Percentiles rank a stretch among this genome's conserved stretches.
phyloP scores from a whole-genome alignment of 257 asterid species.

The Jasminum sambac region DNA sequence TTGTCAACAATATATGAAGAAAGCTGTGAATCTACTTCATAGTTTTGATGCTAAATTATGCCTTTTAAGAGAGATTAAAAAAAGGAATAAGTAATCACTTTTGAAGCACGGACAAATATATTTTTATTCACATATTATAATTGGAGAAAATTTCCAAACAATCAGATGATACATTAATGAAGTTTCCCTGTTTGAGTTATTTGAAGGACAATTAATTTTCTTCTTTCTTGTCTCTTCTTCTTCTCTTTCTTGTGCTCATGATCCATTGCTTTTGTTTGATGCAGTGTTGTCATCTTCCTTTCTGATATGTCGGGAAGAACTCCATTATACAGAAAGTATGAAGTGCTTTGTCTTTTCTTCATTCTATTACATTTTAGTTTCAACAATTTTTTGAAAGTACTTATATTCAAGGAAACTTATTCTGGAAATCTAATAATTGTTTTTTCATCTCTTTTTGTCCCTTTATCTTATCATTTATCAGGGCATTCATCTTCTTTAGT shows the following conservation, averaged over 20 bases:
- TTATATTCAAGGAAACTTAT: constrained; percentile 21
- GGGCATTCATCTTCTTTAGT: constrained; percentile 98
- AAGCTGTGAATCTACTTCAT: background rate
- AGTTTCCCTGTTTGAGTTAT: constrained; percentile 15
- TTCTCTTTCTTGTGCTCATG: constrained; percentile 13
- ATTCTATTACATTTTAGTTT: background rate
- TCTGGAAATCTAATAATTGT: constrained; percentile 18
- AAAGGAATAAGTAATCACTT: background rate
- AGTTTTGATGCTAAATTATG: background rate
- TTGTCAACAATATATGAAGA: background rate
- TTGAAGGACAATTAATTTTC: background rate
- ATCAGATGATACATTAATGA: background rate
- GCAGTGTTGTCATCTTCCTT: constrained; percentile 85
- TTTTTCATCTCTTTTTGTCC: constrained; percentile 24
- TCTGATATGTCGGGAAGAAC: constrained; percentile 96
- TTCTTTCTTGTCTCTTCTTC: background rate
- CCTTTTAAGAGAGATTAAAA: background rate
- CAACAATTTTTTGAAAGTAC: constrained; percentile 6
- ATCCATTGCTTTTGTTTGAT: constrained; percentile 32
- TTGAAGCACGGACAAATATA: background rate
- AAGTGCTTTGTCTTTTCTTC: constrained; percentile 19
- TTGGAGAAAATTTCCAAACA: background rate
- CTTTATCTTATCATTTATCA: constrained; percentile 29
- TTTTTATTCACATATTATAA: background rate
- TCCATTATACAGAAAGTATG: constrained; percentile 93